Evolutionary conservation across 208 protist species (phyloP).

Genomic region (Trypanosoma melophagium): DNA sequence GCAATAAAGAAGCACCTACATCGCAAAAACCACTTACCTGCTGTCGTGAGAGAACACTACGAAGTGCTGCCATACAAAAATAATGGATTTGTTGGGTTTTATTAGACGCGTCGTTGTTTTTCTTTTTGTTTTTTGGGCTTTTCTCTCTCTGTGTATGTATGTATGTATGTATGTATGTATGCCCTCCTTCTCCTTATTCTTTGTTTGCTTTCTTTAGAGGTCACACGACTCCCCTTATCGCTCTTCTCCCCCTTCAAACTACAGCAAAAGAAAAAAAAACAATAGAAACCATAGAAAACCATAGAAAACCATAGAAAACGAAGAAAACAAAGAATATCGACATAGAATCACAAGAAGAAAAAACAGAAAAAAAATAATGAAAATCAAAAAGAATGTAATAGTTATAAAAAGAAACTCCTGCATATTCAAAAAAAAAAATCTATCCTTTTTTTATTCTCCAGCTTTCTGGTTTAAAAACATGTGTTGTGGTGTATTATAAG

Average conservation of each 20-base stretch:
- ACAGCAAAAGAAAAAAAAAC: conserved; percentile 1
- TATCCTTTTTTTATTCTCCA: neutral
- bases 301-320: neutral
- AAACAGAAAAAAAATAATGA: neutral
- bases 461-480: too few relatives aligned
- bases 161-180: neutral
- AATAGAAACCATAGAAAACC: neutral
- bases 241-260: neutral
- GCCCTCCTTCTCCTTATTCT: too few relatives aligned
- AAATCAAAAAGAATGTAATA: too few relatives aligned
- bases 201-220: too few relatives aligned
- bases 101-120: too few relatives aligned
- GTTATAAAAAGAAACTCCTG: too few relatives aligned
- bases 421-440: neutral
- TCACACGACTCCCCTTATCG: neutral
- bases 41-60: conserved; percentile 15
- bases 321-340: conserved; percentile 18
- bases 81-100: neutral
- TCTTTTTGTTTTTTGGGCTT: too few relatives aligned
- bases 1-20: conserved; percentile 17
- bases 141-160: neutral
- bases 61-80: conserved; percentile 23
- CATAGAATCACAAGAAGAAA: too few relatives aligned
- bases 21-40: conserved; percentile 19
- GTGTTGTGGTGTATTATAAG: too few relatives aligned